Base-by-base conservation (phyloP, 1,139 yeast species). In the Debaryomyces sp. region DNA sequence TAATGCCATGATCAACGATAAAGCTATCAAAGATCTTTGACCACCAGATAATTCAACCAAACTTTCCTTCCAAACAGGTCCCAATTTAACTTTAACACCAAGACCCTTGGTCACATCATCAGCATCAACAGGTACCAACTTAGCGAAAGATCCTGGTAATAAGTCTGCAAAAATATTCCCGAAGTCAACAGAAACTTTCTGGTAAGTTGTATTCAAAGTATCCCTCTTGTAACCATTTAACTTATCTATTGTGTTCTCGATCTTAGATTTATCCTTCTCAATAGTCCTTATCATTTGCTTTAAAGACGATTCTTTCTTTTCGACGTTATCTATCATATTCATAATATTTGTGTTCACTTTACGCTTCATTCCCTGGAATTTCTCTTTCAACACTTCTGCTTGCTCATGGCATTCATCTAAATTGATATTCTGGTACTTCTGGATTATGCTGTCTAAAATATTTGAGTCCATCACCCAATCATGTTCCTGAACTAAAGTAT, bases 11-110 rank as follows among this genome's bases (percentile, higher is more conserved):
- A 92, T 92, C 59, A 94, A 75, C 3, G 98, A 89, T 45, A 94
- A 72, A 0, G 99, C 99, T 56, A 92, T 89, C 54, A 94, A 79
- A 0, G 98, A 94, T 56, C 99, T 74, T 67, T 95, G 99, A 27
- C 99, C 99, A 50, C 99, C 99, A 13, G 97, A 90, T 43, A 95
- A 75, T 68, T 95, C 99, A 4, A 92, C 95, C 55, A 95, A 78
- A 59, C 96, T 89, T 58, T 92, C 97, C 64, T 95, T 95, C 99
- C 99, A 94, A 8, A 92, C 91, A 45, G 81, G 84, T 5, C 99
- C 99, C 24, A 95, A 73, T 59, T 89, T 85, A 1, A 95, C 99
- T 63, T 86, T 88, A 30, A 95, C 96, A 63, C 90, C 97, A 27
- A 95, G 74, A 23, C 99, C 99, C 56, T 88, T 83, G 0, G 97